Evolutionary conservation across 441 rosid genomes (phyloP).

Genomic region (Populus hybrid): DNA sequence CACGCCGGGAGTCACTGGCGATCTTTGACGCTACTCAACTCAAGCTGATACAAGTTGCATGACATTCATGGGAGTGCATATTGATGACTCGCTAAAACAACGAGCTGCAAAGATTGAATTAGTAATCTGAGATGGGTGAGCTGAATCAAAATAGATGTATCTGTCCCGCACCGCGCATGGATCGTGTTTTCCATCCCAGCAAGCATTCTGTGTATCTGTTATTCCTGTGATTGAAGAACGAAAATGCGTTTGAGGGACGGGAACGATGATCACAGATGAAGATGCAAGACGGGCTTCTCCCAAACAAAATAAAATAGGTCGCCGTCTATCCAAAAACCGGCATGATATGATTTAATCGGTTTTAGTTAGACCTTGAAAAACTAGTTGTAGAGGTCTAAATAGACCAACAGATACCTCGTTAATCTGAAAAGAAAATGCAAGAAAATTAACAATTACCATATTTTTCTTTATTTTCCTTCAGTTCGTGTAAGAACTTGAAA

Average conservation of each 20-base stretch:
- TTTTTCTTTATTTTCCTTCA: background rate
- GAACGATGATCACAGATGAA: background rate
- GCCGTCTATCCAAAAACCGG: too few relatives aligned
- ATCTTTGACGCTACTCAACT: background rate
- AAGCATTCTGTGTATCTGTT: background rate
- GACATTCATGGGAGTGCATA: background rate
- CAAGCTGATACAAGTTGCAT: background rate
- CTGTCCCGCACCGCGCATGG: background rate
- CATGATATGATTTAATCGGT: too few relatives aligned
- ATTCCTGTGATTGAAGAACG: background rate
- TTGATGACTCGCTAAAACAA: background rate
- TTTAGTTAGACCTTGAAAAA: too few relatives aligned
- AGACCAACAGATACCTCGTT: too few relatives aligned
- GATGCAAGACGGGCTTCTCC: background rate
- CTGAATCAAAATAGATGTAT: background rate
- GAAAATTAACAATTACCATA: background rate
- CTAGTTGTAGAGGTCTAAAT: too few relatives aligned
- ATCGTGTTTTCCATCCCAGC: background rate
- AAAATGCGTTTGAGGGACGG: background rate
- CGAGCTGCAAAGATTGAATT: background rate
- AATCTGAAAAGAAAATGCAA: background rate
- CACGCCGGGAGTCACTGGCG: background rate
- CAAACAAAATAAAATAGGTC: too few relatives aligned
- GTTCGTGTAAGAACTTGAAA: background rate
- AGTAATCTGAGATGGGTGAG: background rate